These are phyloP conservation scores for Ceratobasidium sp. DNA, from an alignment of 1,284 basidiomycete species.

Conservation along the genomic window DNA sequence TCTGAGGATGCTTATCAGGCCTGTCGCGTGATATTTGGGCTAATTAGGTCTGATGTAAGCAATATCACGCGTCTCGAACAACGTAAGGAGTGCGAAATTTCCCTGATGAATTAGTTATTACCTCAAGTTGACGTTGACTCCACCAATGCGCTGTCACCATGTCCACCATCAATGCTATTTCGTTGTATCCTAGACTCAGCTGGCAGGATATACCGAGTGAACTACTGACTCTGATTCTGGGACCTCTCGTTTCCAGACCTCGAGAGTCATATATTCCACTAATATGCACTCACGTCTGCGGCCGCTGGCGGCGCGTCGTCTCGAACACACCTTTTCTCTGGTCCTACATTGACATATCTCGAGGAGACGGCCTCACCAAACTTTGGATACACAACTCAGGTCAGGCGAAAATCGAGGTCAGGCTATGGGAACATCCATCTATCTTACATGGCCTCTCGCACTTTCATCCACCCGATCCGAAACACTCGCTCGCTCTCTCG, in stretches of 20 bases:
- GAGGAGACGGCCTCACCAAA: conserved; percentile 4
- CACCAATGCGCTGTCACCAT: too few species aligned
- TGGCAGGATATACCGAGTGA: not conserved
- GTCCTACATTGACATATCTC: not conserved
- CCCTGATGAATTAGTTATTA: too few species aligned
- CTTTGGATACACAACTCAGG: not conserved
- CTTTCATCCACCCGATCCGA: too few species aligned
- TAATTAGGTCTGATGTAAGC: too few species aligned
- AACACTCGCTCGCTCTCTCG: too few species aligned
- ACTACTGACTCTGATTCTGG: not conserved
- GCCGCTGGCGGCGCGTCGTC: not conserved
- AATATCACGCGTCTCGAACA: too few species aligned
- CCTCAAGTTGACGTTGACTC: too few species aligned
- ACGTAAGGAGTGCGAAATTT: too few species aligned
- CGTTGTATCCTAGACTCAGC: not conserved
- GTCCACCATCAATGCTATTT: too few species aligned
- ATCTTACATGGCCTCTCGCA: too few species aligned
- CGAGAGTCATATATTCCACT: not conserved
- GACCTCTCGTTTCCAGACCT: not conserved
- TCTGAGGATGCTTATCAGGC: too few species aligned
- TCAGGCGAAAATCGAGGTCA: not conserved
- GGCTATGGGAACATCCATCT: conserved; percentile 5
- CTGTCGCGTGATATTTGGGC: too few species aligned
- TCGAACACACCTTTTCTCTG: not conserved
- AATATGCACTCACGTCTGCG: not conserved